Conservation (phyloP, 1,139 yeast species). For the Magnusiomyces suaveolens region DNA sequence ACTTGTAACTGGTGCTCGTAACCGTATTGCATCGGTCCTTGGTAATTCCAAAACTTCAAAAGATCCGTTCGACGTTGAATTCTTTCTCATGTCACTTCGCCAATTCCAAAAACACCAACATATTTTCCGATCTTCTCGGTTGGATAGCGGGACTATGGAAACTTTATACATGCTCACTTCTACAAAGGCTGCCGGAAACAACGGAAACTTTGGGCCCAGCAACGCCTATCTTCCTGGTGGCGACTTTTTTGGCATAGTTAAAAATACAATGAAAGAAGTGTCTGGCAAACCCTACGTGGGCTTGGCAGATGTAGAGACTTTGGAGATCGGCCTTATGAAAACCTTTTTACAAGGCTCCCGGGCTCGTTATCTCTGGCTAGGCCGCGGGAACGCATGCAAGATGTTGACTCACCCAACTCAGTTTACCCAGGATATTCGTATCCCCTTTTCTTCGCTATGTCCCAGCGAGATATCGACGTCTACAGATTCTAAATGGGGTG, state of each 20-base stretch:
- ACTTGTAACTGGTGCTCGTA: conserved; percentile 54
- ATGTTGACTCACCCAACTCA: conserved; percentile 4
- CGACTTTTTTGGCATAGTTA: conserved; percentile 58
- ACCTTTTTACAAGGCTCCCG: conserved; percentile 39
- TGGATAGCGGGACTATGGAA: conserved; percentile 56
- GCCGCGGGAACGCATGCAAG: conserved; percentile 31
- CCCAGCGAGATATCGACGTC: conserved; percentile 14
- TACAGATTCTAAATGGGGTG: conserved; percentile 14
- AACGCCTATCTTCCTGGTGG: conserved; percentile 25
- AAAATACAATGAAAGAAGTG: conserved; percentile 64
- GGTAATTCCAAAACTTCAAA: conserved; percentile 68
- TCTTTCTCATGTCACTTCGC: conserved; percentile 47
- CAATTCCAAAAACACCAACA: conserved; percentile 63
- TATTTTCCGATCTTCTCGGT: conserved; percentile 45
- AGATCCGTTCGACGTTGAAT: conserved; percentile 76
- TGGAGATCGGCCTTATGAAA: conserved; percentile 40
- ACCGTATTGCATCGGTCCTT: conserved; percentile 54
- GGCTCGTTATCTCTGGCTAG: conserved; percentile 43
- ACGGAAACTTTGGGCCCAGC: not conserved
- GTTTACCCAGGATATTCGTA: conserved; percentile 16
- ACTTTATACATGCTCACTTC: conserved; percentile 53
- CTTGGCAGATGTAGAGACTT: conserved; percentile 42
- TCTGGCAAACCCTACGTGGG: conserved; percentile 37
- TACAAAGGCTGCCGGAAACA: conserved; percentile 28
- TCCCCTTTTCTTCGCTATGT: conserved; percentile 22